These are phyloP conservation scores for Aureobasidium sp. DNA, from an alignment of 2,329 filamentous ascomycete genomes.

Conservation along the genomic window DNA sequence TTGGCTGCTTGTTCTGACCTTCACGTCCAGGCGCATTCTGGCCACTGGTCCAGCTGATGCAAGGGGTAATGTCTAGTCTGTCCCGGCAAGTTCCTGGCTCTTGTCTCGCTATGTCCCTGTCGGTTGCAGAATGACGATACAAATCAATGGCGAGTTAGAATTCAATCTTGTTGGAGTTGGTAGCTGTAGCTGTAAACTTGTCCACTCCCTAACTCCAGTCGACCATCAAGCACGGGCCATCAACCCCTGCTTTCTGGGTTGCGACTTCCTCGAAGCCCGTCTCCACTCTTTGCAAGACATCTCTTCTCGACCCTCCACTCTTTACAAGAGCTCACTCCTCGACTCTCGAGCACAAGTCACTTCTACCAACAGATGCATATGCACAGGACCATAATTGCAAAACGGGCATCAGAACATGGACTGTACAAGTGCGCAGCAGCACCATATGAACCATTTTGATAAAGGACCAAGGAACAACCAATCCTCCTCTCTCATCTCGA, in stretches of 20 bases:
- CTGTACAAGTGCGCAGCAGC: too few relatives aligned
- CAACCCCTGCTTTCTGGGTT: slow-evolving; percentile 1
- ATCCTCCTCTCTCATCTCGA: background rate
- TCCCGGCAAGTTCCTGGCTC: background rate
- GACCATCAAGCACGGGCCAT: background rate
- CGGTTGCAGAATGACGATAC: background rate
- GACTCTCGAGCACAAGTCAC: background rate
- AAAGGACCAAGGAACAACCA: background rate
- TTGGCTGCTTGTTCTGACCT: slow-evolving; percentile 33
- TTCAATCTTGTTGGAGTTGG: background rate
- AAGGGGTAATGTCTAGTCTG: slow-evolving; percentile 19
- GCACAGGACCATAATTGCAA: background rate
- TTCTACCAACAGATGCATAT: too few relatives aligned
- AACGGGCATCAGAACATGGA: too few relatives aligned
- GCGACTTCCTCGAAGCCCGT: background rate
- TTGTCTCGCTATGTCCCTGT: background rate
- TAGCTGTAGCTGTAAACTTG: slow-evolving; percentile 12
- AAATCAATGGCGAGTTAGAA: background rate
- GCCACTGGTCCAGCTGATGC: slow-evolving; percentile 20
- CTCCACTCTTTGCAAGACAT: background rate
- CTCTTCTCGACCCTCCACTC: too few relatives aligned
- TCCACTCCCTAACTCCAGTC: slow-evolving; percentile 12
- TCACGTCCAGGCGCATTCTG: slow-evolving; percentile 51
- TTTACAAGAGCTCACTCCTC: too few relatives aligned
- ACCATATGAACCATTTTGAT: background rate